phyloP scores from a whole-genome alignment of 2,329 filamentous ascomycete genomes.

The Tolypocladium sp. region DNA sequence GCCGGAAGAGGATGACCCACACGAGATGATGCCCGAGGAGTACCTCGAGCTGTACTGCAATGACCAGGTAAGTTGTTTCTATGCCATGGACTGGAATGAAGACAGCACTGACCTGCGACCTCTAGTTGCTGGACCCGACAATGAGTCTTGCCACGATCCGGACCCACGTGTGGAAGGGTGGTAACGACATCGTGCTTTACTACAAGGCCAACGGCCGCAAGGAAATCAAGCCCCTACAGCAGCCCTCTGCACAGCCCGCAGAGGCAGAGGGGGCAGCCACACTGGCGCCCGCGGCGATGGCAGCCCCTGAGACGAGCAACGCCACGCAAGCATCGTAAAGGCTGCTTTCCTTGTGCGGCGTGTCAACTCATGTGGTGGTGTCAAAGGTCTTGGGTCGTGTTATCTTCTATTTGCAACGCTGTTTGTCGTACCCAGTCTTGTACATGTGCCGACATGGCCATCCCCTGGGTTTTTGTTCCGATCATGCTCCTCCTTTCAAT shows the following conservation, averaged over 20 bases:
- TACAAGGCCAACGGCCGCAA: conserved; percentile 91
- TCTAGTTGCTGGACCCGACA: conserved; percentile 58
- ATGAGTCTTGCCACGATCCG: conserved; percentile 94
- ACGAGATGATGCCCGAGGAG: conserved; percentile 70
- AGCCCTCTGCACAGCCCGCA: conserved; percentile 9
- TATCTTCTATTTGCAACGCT: not conserved
- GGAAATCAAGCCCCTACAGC: conserved; percentile 28
- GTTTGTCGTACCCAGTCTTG: not conserved
- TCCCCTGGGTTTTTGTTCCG: not conserved
- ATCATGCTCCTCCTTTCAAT: not conserved
- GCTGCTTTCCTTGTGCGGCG: not conserved
- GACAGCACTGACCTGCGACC: not conserved
- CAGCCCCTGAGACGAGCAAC: conserved; percentile 7
- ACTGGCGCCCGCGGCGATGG: conserved; percentile 6
- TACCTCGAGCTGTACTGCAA: conserved; percentile 95
- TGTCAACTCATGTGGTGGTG: not conserved
- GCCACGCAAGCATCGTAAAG: conserved; percentile 4
- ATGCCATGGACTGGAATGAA: not conserved
- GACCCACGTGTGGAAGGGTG: conserved; percentile 87
- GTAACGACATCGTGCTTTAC: conserved; percentile 82
- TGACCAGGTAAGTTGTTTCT: conserved; percentile 58
- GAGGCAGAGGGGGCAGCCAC: conserved; percentile 11
- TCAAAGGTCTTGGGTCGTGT: not conserved
- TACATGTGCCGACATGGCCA: not conserved
- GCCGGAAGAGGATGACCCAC: conserved; percentile 47